Base-by-base conservation (phyloP, 1,139 yeast species). In the Kodamaea fungicola region DNA sequence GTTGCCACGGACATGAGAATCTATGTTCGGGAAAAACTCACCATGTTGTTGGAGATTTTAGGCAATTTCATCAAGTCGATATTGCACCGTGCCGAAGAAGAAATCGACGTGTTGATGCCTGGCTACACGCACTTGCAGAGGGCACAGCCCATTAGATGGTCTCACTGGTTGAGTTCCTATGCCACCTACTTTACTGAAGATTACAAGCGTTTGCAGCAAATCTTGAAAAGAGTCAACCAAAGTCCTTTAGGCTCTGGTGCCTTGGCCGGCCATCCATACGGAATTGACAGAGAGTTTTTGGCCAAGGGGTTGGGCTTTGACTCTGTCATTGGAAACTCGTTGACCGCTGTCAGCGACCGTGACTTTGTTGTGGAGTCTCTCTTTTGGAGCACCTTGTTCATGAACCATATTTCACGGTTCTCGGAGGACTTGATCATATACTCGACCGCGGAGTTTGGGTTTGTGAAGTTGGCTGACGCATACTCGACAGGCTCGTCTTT, bases 61-160 rank as follows among this genome's bases (percentile, higher is more conserved):
- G 71, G 70, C 37, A 72, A 68, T 27, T 75, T 90, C 44, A 83
- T 90, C 55, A 61, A 67, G 43, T 82, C 83, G 21, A 76, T 92
- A 50, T 58, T 80, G 35, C 72, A 72, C 41, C 80, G 99, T 55
- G 97, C 95, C 4, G 82, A 78, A 52, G 62, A 71, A 34, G 99
- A 92, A 65, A 85, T 92, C 42, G 95, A 84, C 50, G 86, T 84
- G 19, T 74, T 92, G 57, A 90, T 92, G 97, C 99, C 99, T 8
- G 99, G 99, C 26, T 92, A 92, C 67, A 92, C 99, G 10, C 99
- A 92, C 66, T 72, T 92, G 61, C 99, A 92, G 73, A 84, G 96
- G 60, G 98, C 98, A 3, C 99, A 92, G 64, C 99, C 99, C 19
- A 92, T 92, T 57, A 80, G 99, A 67, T 92, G 99, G 99, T 74